Percentiles rank a stretch among this genome's conserved stretches.
Evolutionary conservation across 2,329 filamentous ascomycete species (phyloP).

Genomic region (Hymenoscyphus infarciens): DNA sequence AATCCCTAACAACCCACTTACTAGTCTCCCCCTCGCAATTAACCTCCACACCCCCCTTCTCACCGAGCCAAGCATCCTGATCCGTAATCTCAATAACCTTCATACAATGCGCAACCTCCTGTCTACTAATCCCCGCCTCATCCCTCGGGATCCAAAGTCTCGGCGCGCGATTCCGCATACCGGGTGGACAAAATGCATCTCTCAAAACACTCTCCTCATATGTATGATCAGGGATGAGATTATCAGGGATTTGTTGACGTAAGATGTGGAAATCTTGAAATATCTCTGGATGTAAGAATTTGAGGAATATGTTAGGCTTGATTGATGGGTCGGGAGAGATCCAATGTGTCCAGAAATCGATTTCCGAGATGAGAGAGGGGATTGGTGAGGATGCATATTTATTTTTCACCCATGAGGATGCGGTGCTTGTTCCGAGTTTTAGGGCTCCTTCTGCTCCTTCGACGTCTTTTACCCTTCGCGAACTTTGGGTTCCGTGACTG

Average conservation of each 20-base stretch:
- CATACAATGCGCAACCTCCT: constrained; percentile 51
- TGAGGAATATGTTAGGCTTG: constrained; percentile 43
- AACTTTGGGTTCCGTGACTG: constrained; percentile 22
- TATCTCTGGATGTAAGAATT: constrained; percentile 56
- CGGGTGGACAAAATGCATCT: constrained; percentile 57
- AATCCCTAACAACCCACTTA: constrained; percentile 18
- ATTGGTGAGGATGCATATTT: constrained; percentile 16
- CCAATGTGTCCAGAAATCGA: constrained; percentile 31
- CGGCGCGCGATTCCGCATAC: constrained; percentile 49
- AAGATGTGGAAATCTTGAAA: constrained; percentile 53
- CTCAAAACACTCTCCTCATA: constrained; percentile 42
- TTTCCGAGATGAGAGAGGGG: constrained; percentile 18
- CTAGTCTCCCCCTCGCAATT: constrained; percentile 22
- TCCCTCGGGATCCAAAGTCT: constrained; percentile 62
- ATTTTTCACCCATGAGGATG: constrained; percentile 12
- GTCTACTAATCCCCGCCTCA: constrained; percentile 50
- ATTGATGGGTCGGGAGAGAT: constrained; percentile 35
- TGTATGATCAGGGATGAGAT: constrained; percentile 41
- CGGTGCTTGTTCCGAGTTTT: constrained; percentile 17
- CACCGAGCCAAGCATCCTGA: constrained; percentile 54
- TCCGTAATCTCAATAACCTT: constrained; percentile 57
- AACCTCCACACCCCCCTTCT: constrained; percentile 19
- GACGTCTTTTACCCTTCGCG: constrained; percentile 13
- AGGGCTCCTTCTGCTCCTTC: constrained; percentile 24
- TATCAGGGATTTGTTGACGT: constrained; percentile 46